Percentiles rank a stretch among this genome's conserved stretches.
These are phyloP conservation scores for Tricholoma matsutake DNA, from an alignment of 768 basidiomycete species.

Conservation along the genomic window DNA sequence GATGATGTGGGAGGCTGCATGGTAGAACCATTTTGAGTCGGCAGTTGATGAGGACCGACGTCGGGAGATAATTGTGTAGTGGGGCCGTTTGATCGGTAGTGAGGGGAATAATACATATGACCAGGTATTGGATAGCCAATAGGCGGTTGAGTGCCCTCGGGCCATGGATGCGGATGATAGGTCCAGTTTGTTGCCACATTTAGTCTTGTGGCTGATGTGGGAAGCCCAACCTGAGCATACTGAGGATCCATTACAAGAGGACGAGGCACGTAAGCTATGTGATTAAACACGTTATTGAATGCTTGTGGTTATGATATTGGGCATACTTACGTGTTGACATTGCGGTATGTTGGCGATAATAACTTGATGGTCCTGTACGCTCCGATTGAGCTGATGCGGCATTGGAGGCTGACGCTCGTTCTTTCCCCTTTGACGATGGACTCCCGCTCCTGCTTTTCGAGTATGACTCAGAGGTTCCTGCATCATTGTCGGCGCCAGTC, in stretches of 20 bases:
- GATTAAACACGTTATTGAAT: not conserved
- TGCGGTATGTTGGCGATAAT: conserved; percentile 63
- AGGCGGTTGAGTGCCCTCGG: conserved; percentile 25
- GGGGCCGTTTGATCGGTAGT: conserved; percentile 42
- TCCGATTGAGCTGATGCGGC: conserved; percentile 27
- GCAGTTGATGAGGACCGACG: conserved; percentile 14
- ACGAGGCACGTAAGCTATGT: conserved; percentile 41
- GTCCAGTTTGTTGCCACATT: conserved; percentile 40
- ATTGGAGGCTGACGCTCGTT: conserved; percentile 22
- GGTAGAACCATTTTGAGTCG: conserved; percentile 1
- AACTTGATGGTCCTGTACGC: conserved; percentile 45
- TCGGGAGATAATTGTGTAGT: conserved; percentile 14
- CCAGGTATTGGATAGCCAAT: conserved; percentile 7
- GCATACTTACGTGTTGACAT: conserved; percentile 39
- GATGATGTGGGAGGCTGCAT: conserved; percentile 5
- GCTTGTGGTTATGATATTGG: not conserved
- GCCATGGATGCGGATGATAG: conserved; percentile 37
- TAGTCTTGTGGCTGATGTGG: conserved; percentile 51
- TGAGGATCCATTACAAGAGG: conserved; percentile 41
- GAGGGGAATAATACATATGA: conserved; percentile 35
- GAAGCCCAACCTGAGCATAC: conserved; percentile 44
- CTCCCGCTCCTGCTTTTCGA: conserved; percentile 52
- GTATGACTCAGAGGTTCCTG: conserved; percentile 33
- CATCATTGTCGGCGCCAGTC: conserved; percentile 30
- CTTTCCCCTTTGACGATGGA: conserved; percentile 43